Evolutionary conservation across 148 eudicot genomes (phyloP), one percentile per base, ranked within the genome.

Genomic region (Cornus kousa): DNA sequence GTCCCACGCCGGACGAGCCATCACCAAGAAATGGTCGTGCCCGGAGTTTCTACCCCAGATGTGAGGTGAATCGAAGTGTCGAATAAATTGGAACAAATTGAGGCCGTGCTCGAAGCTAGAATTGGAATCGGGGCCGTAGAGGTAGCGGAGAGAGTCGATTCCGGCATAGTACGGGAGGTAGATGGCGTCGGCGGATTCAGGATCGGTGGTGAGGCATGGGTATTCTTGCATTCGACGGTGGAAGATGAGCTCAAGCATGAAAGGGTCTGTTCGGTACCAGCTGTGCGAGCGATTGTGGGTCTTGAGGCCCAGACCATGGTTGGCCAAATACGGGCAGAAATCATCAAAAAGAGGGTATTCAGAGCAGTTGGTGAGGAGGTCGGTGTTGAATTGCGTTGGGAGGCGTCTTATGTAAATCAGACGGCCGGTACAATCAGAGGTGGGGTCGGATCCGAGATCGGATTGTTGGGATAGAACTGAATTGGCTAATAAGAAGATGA

Each of bases 191-290:
- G 99, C 89, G 7, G 19, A 12, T 19, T 12, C 10, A 17, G 92
- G 88, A 12, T 89, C 86, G 39, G 87, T 0, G 28, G 90, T 83
- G 11, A 96, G 85, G 40, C 99, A 96, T 0, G 99, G 95, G 88
- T 96, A 93, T 46, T 96, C 99, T 37, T 92, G 91, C 74, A 96
- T 87, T 1, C 98, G 87, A 10, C 97, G 93, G 79, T 96, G 99
- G 88, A 93, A 93, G 74, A 92, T 73, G 74, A 90, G 89, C 50
- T 96, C 99, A 16, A 96, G 87, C 80, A 93, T 84, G 53, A 76
- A 84, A 0, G 93, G 86, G 81, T 96, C 94, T 67, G 98, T 91
- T 0, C 98, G 83, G 84, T 81, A 93, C 98, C 98, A 94, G 37
- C 90, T 86, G 74, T 83, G 88, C 22, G 98, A 88, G 6, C 80